Percentiles rank a stretch among this genome's conserved stretches.
phyloP scores from a whole-genome alignment of 169 alveolate genomes.

The Cardiosporidium cionae region DNA sequence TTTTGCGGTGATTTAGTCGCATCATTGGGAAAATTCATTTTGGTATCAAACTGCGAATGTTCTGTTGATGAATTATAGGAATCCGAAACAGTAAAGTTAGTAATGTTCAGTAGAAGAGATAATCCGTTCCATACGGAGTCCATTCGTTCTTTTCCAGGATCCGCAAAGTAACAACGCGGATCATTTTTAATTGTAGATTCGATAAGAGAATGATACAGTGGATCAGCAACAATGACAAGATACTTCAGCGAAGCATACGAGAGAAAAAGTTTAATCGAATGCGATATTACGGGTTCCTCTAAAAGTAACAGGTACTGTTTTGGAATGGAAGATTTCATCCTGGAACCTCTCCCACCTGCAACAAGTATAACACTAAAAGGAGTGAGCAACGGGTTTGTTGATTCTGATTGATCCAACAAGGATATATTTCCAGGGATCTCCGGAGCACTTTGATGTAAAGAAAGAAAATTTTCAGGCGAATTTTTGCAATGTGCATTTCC shows the following conservation, averaged over 20 bases:
- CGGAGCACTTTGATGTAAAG: too few relatives aligned
- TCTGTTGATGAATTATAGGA: neutral
- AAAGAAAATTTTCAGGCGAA: too few relatives aligned
- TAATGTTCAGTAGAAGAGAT: neutral
- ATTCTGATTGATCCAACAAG: too few relatives aligned
- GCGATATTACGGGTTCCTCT: neutral
- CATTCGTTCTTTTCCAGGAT: neutral
- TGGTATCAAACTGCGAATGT: neutral
- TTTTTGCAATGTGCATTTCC: too few relatives aligned
- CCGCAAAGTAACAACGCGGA: neutral
- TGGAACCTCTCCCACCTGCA: neutral
- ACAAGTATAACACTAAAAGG: constrained; percentile 2
- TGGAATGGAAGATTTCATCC: neutral
- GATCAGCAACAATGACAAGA: neutral
- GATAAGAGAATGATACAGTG: neutral
- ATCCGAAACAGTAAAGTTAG: neutral
- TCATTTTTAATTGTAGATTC: neutral
- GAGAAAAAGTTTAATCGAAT: neutral
- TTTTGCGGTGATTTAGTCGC: neutral
- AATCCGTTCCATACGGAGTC: constrained; percentile 1
- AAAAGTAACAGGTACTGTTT: neutral
- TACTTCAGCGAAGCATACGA: neutral
- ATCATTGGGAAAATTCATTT: neutral
- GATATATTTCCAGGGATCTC: too few relatives aligned
- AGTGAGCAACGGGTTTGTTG: too few relatives aligned